Base-by-base conservation (phyloP, 306 rosid genomes). In the Coriaria nepalensis region DNA sequence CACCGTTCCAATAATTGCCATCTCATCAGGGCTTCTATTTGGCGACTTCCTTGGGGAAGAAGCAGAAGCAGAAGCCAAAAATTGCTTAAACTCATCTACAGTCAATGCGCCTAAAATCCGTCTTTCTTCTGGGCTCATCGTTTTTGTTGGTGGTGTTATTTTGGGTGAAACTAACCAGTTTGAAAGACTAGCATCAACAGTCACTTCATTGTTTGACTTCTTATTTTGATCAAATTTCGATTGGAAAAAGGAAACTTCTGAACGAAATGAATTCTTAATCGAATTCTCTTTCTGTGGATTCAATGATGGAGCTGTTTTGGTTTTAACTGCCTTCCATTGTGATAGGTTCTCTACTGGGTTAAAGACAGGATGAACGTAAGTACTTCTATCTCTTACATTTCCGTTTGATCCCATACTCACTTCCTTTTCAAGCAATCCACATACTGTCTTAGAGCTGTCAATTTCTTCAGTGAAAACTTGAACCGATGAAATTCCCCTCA, bases 111-210 rank as follows among this genome's bases (percentile, higher is more conserved):
- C 93, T 54, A 88, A 69, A 66, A 88, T 83, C 7, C 95, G 96
- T 68, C 95, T 81, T 40, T 83, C 95, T 37, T 88, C 88, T 35
- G 45, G 74, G 73, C 78, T 78, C 44, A 60, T 59, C 33, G 57
- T 63, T 69, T 73, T 73, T 59, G 56, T 76, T 50, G 51, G 44
- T 0, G 80, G 72, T 59, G 74, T 76, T 37, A 49, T 39, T 61
- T 71, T 76, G 5, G 94, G 52, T 10, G 81, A 74, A 68, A 33
- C 75, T 78, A 87, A 60, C 96, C 96, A 87, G 62, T 73, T 83
- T 8, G 96, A 87, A 7, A 87, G 77, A 76, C 96, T 87, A 9
- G 96, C 81, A 69, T 87, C 93, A 49, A 87, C 94, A 42, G 78
- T 66, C 10, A 78, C 49, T 43, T 78, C 93, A 53, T 66, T 71